phyloP scores from a whole-genome alignment of 495 filamentous ascomycete genomes.

The Neurospora africana region DNA sequence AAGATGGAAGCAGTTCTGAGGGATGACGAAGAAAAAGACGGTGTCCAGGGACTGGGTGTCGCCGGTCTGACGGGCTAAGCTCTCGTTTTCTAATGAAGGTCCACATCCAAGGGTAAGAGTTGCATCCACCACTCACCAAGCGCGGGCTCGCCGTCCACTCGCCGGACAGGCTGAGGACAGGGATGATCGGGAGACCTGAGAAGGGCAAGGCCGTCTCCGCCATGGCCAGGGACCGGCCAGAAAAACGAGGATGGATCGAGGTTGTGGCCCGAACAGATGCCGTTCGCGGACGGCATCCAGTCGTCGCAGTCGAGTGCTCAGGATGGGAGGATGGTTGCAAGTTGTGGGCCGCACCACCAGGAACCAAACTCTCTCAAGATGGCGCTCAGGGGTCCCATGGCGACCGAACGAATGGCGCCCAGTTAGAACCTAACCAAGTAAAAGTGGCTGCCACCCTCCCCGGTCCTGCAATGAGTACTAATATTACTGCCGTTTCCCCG shows the following conservation, averaged over 20 bases:
- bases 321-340: background rate
- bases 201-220: background rate
- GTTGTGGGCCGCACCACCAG: background rate
- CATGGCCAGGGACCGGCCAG: background rate
- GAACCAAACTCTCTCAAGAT: background rate
- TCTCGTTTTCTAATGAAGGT: conserved; percentile 16
- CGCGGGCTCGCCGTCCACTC: conserved; percentile 10
- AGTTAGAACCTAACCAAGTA: conserved; percentile 2
- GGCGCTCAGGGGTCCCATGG: background rate
- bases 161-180: background rate
- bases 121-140: conserved; percentile 13
- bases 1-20: background rate
- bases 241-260: background rate
- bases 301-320: background rate
- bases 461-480: conserved; percentile 5
- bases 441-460: conserved; percentile 12
- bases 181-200: background rate
- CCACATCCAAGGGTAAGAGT: conserved; percentile 13
- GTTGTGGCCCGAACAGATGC: background rate
- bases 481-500: conserved; percentile 7
- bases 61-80: background rate
- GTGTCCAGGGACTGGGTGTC: background rate
- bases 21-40: background rate
- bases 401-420: conserved; percentile 11
- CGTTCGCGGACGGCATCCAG: background rate